Base-by-base conservation (phyloP, 192 early-diverging fungal genomes). In the Irineochytrium annulatum region DNA sequence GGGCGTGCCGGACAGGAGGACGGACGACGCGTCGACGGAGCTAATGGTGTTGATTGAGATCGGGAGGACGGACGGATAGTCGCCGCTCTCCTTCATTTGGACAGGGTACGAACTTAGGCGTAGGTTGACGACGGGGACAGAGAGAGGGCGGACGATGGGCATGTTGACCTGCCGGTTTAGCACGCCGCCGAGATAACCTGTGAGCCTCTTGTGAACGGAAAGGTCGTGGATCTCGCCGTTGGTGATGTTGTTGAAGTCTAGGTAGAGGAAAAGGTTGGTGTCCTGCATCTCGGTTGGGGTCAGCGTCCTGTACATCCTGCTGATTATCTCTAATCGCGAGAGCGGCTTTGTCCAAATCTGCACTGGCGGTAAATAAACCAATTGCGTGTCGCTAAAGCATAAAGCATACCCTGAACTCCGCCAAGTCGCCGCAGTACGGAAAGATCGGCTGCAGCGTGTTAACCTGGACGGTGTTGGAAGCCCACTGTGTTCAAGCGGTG, bases 401-500 rank as follows among this genome's bases (percentile, higher is more conserved):
- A n/a, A n/a, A n/a, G n/a, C n/a, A n/a, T n/a, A 22, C 46, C 13
- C 46, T 14, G 46, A 49, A 49, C 26, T 49, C 46, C 6, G 46
- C 46, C 11, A 49, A 14, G 13, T 49, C 46, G 13, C 46, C 46
- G 24, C 17, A 24, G 24, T 22, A 24, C 6, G 46, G 13, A 24
- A 49, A 49, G 46, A 49, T 49, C 6, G 46, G 46, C 5, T 14
- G 26, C 5, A 49, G 46, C n/a, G n/a, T n/a, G n/a, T n/a, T n/a
- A n/a, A n/a, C n/a, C n/a, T n/a, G n/a, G n/a, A n/a, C n/a, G n/a
- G n/a, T n/a, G n/a, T n/a, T n/a, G n/a, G n/a, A n/a, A n/a, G n/a
- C n/a, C n/a, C n/a, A n/a, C n/a, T n/a, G n/a, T n/a, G n/a, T n/a
- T n/a, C n/a, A n/a, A n/a, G n/a, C n/a, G n/a, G n/a, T n/a, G n/a